phyloP scores from a whole-genome alignment of 305 asterid species.

The Fraxinus baroniana region DNA sequence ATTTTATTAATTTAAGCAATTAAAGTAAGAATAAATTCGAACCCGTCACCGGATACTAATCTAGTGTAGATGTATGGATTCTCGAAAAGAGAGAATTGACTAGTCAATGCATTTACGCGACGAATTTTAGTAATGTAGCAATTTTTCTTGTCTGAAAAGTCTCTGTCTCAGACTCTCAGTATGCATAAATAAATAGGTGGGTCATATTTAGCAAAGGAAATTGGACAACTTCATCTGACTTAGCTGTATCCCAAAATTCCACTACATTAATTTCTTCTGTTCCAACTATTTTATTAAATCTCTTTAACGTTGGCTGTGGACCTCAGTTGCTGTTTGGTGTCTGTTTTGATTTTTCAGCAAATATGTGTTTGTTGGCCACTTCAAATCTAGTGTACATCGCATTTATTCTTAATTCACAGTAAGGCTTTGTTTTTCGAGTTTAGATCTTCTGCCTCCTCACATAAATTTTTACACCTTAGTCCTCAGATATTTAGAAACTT shows the following conservation, averaged over 20 bases:
- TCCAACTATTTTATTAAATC: background rate
- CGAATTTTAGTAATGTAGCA: background rate
- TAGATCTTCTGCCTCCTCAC: background rate
- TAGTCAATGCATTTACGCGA: background rate
- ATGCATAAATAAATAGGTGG: background rate
- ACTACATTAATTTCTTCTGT: background rate
- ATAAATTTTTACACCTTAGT: background rate
- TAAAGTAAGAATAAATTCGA: too few relatives aligned
- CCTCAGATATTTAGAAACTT: too few relatives aligned
- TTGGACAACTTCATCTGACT: background rate
- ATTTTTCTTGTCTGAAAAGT: background rate
- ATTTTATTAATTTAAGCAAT: too few relatives aligned
- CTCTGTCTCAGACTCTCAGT: background rate
- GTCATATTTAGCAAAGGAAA: background rate
- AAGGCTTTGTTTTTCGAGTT: background rate
- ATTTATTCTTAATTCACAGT: background rate
- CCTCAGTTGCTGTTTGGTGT: background rate
- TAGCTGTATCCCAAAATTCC: conserved; percentile 13
- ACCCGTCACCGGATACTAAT: too few relatives aligned
- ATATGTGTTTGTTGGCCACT: background rate
- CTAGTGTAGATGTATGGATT: background rate
- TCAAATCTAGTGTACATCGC: background rate
- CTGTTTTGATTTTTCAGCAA: too few relatives aligned
- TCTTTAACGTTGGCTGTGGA: background rate
- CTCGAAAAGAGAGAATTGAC: background rate